A percentile compares a stretch with the other conserved stretches of the same genome.
These are phyloP conservation scores for Talaromyces stipitatus DNA, from an alignment of 495 filamentous ascomycete genomes.

Conservation along the genomic window DNA sequence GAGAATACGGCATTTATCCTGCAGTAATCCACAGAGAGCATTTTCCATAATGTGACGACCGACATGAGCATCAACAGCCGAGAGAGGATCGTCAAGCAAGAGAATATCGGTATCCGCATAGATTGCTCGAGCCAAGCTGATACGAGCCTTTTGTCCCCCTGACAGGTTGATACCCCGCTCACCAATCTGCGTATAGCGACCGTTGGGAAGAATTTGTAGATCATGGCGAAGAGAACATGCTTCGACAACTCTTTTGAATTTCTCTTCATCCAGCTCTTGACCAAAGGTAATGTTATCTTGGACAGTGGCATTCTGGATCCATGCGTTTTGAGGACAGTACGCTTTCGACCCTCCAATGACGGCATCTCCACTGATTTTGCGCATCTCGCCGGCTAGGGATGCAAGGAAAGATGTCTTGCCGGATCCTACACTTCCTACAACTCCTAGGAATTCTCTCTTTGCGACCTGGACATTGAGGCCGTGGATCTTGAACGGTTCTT, in stretches of 20 bases:
- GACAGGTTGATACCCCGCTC: conserved; percentile 77
- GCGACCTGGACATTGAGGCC: conserved; percentile 5
- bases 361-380: background rate
- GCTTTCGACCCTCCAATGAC: conserved; percentile 2
- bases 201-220: conserved; percentile 67
- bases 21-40: conserved; percentile 10
- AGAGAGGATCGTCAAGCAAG: conserved; percentile 43
- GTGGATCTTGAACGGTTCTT: conserved; percentile 7
- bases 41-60: conserved; percentile 14
- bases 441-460: conserved; percentile 5
- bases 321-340: conserved; percentile 10
- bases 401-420: conserved; percentile 11
- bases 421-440: conserved; percentile 10
- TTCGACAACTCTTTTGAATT: conserved; percentile 30
- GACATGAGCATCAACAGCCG: conserved; percentile 45
- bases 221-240: conserved; percentile 68
- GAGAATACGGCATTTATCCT: conserved; percentile 8
- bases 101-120: conserved; percentile 43
- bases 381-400: conserved; percentile 11
- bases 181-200: conserved; percentile 71
- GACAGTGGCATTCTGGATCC: conserved; percentile 11
- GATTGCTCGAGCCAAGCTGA: conserved; percentile 49
- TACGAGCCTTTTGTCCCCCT: conserved; percentile 71
- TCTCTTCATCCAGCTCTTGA: conserved; percentile 6
- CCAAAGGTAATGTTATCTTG: conserved; percentile 11